These are phyloP conservation scores for Steccherinum ochraceum DNA, from an alignment of 768 basidiomycete species.

Conservation along the genomic window DNA sequence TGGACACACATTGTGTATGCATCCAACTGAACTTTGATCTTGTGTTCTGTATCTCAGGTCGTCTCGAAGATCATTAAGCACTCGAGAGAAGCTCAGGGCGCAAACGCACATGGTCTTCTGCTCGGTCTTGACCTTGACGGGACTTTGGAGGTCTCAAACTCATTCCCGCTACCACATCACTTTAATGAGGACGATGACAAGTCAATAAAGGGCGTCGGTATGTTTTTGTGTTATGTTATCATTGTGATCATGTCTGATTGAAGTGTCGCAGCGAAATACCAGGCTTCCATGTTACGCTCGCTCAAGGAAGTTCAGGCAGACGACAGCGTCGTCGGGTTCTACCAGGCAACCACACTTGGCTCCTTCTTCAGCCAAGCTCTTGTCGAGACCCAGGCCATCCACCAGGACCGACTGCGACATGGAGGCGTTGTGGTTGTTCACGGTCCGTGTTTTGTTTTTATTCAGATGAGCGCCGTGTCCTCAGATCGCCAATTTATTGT, in stretches of 20 bases:
- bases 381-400: constrained; percentile 78
- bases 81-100: constrained; percentile 66
- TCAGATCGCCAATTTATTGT: constrained; percentile 5
- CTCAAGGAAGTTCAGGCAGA: constrained; percentile 89
- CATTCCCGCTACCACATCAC: constrained; percentile 76
- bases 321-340: constrained; percentile 90
- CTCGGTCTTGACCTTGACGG: constrained; percentile 93
- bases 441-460: constrained; percentile 35
- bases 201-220: constrained; percentile 68
- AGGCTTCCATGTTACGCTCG: constrained; percentile 77
- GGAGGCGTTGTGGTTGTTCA: constrained; percentile 84
- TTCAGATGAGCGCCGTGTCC: background rate
- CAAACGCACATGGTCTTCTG: constrained; percentile 77
- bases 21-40: background rate
- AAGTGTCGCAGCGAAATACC: constrained; percentile 58
- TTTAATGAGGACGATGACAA: constrained; percentile 76
- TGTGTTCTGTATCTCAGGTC: constrained; percentile 48
- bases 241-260: background rate
- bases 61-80: constrained; percentile 94
- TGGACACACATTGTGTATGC: background rate
- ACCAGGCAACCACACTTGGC: constrained; percentile 82
- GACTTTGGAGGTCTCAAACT: constrained; percentile 84
- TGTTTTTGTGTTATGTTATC: constrained; percentile 20
- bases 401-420: constrained; percentile 80
- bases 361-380: constrained; percentile 80